Base-by-base conservation (phyloP, 345 rosid genomes). In the Schrenkiella parvula region DNA sequence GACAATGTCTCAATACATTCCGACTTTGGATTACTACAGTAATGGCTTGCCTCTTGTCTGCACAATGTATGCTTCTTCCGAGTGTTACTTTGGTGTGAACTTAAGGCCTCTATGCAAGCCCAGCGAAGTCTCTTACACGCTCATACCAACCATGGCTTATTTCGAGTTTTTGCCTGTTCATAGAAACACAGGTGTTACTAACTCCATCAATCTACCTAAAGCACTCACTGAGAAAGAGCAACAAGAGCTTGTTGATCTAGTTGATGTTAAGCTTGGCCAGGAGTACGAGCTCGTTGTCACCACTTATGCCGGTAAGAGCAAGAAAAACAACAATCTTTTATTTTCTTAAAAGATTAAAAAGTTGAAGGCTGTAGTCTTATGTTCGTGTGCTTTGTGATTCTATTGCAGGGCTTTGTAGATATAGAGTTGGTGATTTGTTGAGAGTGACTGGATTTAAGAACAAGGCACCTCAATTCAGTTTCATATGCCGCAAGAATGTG, bases 201-300 rank as follows among this genome's bases (percentile, higher is more conserved):
- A 82, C 70, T 77, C 93, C 8, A 81, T 89, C 72, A 80, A 84
- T 53, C 71, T 79, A 64, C 92, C 93, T 38, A 86, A 86, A 73
- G 78, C 93, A 23, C 88, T 92, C 23, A 85, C 84, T 54, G 95
- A 88, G 78, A 88, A 88, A 74, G 91, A 93, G 69, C 88, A 86
- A 35, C 84, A 87, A 58, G 83, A 87, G 61, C 68, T 88, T 76
- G 95, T 91, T 79, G 97, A 91, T 78, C 99, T 93, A 26, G 95
- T 79, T 71, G 97, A 93, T 78, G 97, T 93, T 62, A 87, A 89
- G 77, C 91, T 89, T 68, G 99, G 96, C 10, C 90, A 89, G 28
- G 99, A 91, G 71, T 93, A 93, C 60, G 99, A 93, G 80, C 95
- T 93, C 55, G 97, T 93, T 25, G 95, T 93, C 87, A 93, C 99